A percentile compares a stretch with the other conserved stretches of the same genome.
phyloP scores from a whole-genome alignment of 2,329 filamentous ascomycete genomes.

The Microdochium paspali region DNA sequence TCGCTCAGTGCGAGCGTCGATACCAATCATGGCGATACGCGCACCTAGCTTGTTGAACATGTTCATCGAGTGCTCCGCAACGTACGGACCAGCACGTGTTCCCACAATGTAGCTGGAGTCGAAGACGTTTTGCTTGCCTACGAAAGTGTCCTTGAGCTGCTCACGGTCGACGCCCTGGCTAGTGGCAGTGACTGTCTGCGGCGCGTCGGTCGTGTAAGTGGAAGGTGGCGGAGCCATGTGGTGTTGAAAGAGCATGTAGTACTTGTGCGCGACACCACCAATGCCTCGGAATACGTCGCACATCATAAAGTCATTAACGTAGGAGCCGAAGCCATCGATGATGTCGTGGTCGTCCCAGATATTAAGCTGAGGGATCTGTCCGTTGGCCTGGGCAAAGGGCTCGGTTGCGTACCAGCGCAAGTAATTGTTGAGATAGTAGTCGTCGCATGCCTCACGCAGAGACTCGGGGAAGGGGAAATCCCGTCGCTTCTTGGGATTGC shows the following conservation, averaged over 20 bases:
- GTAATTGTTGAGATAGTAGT: constrained; percentile 88
- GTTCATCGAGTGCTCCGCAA: constrained; percentile 78
- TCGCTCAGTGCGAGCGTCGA: constrained; percentile 91
- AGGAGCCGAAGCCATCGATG: constrained; percentile 89
- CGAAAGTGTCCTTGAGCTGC: constrained; percentile 67
- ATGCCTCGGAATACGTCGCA: constrained; percentile 88
- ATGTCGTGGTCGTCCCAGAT: constrained; percentile 98
- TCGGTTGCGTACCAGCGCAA: constrained; percentile 74
- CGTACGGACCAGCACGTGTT: constrained; percentile 73
- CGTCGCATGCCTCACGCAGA: constrained; percentile 75
- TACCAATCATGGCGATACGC: constrained; percentile 73
- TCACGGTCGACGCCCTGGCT: constrained; percentile 57
- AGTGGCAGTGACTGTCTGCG: constrained; percentile 39
- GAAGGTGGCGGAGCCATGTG: constrained; percentile 77
- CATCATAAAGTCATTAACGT: constrained; percentile 87
- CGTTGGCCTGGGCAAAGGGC: constrained; percentile 76
- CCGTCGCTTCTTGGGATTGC: constrained; percentile 74
- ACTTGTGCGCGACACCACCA: constrained; percentile 89
- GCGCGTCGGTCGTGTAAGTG: constrained; percentile 65
- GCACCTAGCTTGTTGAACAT: constrained; percentile 78
- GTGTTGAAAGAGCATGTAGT: constrained; percentile 97
- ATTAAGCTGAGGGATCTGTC: constrained; percentile 91
- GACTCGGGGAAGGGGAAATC: constrained; percentile 67
- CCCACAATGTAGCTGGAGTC: constrained; percentile 75
- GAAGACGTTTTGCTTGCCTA: constrained; percentile 36